These are phyloP conservation scores for Ophiostoma tasmaniense DNA, from an alignment of 2,329 filamentous ascomycete genomes.

Conservation along the genomic window DNA sequence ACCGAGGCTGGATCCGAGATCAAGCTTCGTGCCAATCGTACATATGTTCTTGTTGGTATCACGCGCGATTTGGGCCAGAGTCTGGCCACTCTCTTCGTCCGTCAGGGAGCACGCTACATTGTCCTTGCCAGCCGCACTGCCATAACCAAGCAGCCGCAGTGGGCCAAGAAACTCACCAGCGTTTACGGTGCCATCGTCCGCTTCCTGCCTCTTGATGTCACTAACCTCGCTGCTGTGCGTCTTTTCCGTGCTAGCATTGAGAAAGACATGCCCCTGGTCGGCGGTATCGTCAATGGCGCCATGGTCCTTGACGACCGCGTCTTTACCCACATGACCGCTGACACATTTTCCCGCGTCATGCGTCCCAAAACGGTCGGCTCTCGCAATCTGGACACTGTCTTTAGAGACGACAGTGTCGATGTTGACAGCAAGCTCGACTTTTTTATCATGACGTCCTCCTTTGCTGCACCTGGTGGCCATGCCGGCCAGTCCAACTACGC, in stretches of 20 bases:
- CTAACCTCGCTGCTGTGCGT: constrained; percentile 24
- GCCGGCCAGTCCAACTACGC: constrained; percentile 38
- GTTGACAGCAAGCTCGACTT: constrained; percentile 31
- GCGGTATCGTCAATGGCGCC: constrained; percentile 36
- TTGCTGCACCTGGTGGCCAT: constrained; percentile 37
- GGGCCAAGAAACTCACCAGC: constrained; percentile 27
- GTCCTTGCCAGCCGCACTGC: constrained; percentile 35
- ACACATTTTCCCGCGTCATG: constrained; percentile 32
- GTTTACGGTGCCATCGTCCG: constrained; percentile 22
- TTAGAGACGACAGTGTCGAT: constrained; percentile 18
- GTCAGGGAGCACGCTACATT: constrained; percentile 32
- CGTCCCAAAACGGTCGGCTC: constrained; percentile 35
- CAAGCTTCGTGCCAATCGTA: constrained; percentile 27
- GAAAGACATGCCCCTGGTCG: constrained; percentile 27
- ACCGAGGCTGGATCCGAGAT: background rate
- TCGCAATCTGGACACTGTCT: constrained; percentile 32
- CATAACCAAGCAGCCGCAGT: constrained; percentile 23
- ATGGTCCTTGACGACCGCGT: constrained; percentile 38
- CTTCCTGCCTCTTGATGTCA: constrained; percentile 26
- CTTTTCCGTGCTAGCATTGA: constrained; percentile 24
- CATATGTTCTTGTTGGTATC: constrained; percentile 34
- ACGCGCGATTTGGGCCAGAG: constrained; percentile 39
- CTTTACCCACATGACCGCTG: constrained; percentile 34
- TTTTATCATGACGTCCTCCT: constrained; percentile 40
- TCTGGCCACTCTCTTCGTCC: constrained; percentile 31